Percentiles rank a stretch among this genome's conserved stretches.
Conservation (phyloP, 257 asterid species). For the Solanum phureja region DNA sequence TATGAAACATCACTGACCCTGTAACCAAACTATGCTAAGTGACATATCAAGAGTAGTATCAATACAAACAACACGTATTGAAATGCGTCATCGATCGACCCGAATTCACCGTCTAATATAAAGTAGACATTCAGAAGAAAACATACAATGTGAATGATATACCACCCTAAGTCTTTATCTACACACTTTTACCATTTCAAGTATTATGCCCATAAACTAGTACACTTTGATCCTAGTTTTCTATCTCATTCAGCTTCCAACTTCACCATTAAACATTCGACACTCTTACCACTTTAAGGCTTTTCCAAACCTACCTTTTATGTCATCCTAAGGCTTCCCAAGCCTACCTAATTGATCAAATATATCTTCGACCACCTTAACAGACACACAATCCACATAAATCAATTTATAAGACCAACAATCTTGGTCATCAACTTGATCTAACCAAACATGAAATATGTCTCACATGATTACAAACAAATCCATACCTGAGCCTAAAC, state of each 20-base stretch:
- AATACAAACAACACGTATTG: too few relatives aligned
- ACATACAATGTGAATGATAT: background rate
- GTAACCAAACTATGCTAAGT: background rate
- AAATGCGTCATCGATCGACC: background rate
- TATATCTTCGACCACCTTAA: background rate
- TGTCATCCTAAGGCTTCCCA: background rate
- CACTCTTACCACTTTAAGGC: background rate
- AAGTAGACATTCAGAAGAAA: too few relatives aligned
- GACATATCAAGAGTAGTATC: background rate
- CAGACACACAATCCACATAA: background rate
- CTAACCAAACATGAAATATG: background rate
- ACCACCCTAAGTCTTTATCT: background rate
- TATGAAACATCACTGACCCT: background rate
- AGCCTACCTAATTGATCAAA: background rate
- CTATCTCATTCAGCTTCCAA: background rate
- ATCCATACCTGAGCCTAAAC: background rate
- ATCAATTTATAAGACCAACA: too few relatives aligned
- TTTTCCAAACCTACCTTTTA: background rate
- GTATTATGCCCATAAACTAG: background rate
- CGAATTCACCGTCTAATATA: too few relatives aligned
- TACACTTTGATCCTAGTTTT: background rate
- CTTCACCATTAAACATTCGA: too few relatives aligned
- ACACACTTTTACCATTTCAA: background rate
- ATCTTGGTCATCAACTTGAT: background rate
- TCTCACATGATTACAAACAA: background rate